phyloP scores from a whole-genome alignment of 2,329 filamentous ascomycete genomes.

The Colletotrichum phormii region DNA sequence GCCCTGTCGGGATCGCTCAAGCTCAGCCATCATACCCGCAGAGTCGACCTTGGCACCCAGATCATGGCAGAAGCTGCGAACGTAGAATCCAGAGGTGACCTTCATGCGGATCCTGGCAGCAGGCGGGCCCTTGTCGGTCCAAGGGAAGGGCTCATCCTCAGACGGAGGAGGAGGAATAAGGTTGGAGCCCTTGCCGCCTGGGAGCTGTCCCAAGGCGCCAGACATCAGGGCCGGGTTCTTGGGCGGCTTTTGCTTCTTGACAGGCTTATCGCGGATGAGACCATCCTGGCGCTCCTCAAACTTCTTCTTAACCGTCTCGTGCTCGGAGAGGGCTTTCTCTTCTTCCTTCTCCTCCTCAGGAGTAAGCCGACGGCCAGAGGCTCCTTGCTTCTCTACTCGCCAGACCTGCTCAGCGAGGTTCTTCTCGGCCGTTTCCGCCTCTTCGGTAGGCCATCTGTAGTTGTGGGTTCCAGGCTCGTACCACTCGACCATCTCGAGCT shows the following conservation, averaged over 20 bases:
- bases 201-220: constrained; percentile 64
- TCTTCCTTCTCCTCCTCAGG: constrained; percentile 68
- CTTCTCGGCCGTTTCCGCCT: constrained; percentile 81
- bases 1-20: constrained; percentile 84
- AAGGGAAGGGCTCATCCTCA: constrained; percentile 63
- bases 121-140: constrained; percentile 74
- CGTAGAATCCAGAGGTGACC: constrained; percentile 96
- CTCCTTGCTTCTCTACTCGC: constrained; percentile 69
- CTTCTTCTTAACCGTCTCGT: constrained; percentile 68
- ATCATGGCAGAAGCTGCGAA: constrained; percentile 93
- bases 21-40: constrained; percentile 85
- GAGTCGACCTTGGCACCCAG: constrained; percentile 85
- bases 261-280: constrained; percentile 64
- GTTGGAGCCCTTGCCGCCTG: constrained; percentile 64
- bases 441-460: constrained; percentile 82
- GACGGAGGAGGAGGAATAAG: constrained; percentile 62
- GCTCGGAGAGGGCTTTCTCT: constrained; percentile 64
- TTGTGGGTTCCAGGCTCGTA: constrained; percentile 84
- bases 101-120: constrained; percentile 89
- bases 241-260: constrained; percentile 50
- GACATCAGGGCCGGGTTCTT: constrained; percentile 65
- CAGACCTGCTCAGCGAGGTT: constrained; percentile 79
- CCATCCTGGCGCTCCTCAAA: constrained; percentile 69
- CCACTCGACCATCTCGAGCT: constrained; percentile 87
- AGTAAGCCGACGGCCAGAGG: constrained; percentile 59